Evolutionary conservation across 768 basidiomycete species (phyloP), one percentile per base, ranked within the genome.

Genomic region (Lanmaoa rubissima): DNA sequence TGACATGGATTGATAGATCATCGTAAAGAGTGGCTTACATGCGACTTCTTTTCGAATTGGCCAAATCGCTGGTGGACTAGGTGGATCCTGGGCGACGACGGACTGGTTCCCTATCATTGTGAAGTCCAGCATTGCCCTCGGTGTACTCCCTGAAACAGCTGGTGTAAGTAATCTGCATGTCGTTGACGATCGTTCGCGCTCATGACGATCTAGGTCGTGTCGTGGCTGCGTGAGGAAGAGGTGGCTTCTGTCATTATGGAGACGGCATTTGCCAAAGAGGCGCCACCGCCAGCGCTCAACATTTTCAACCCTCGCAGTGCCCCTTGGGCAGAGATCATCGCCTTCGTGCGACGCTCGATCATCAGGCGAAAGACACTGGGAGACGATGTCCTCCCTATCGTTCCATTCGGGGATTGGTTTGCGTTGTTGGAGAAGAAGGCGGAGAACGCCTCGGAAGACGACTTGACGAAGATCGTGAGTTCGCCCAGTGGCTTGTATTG

Each of bases 91-190:
- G 80, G 72, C 71, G 4, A 68, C 71, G 4, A 73, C 66, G 0
- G 78, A 81, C 46, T 82, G 81, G 81, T 61, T 81, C 31, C 79
- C 81, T 16, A 69, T 74, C 38, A 63, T 81, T 4, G 69, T 77
- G 16, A 69, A 75, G 51, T 71, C 73, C 0, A 72, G 73, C 45
- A n/a, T 69, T 12, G 53, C 59, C 5, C 61, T 68, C 10, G 70
- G 69, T 47, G 59, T 55, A 16, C 53, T 76, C 6, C 73, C 74
- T 8, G 53, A 58, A n/a, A 64, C 68, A 1, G 51, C 60, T 1
- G 72, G 73, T 19, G 79, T 79, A 59, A 51, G 77, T 64, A 14
- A 6, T 14, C 4, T 7, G n/a, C 17, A 8, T 9, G 1, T 28
- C 28, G 6, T 32, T 16, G 31, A 34, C 8, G 26, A n/a, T 17